phyloP scores from a whole-genome alignment of 2,329 filamentous ascomycete species.

The Beauveria varroae region DNA sequence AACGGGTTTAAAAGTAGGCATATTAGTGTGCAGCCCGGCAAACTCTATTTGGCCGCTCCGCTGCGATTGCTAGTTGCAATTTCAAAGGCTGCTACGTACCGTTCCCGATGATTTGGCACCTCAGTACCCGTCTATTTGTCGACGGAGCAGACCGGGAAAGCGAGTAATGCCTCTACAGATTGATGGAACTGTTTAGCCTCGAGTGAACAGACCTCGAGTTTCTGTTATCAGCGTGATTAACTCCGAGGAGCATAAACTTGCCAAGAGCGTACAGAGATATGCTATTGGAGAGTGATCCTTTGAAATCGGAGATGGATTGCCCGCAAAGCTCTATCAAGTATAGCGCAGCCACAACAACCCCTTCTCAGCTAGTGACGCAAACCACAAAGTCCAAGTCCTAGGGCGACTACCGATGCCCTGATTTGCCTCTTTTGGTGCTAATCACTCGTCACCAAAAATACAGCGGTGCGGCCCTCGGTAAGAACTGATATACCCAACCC shows the following conservation, averaged over 20 bases:
- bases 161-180: background rate
- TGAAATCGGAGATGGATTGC: background rate
- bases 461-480: background rate
- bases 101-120: background rate
- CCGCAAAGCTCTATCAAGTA: background rate
- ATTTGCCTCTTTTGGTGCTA: background rate
- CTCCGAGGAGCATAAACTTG: background rate
- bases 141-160: background rate
- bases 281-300: background rate
- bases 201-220: background rate
- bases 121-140: background rate
- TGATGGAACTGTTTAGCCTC: background rate
- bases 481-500: background rate
- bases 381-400: background rate
- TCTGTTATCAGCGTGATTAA: background rate
- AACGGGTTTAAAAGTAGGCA: background rate
- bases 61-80: background rate
- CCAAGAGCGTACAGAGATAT: background rate
- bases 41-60: conserved; percentile 2
- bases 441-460: background rate
- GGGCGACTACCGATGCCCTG: background rate
- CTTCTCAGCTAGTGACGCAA: background rate
- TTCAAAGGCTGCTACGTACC: background rate
- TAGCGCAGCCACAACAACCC: background rate
- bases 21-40: background rate